These are phyloP conservation scores for Xylaria sp. DNA, from an alignment of 2,329 filamentous ascomycete genomes.

Conservation along the genomic window DNA sequence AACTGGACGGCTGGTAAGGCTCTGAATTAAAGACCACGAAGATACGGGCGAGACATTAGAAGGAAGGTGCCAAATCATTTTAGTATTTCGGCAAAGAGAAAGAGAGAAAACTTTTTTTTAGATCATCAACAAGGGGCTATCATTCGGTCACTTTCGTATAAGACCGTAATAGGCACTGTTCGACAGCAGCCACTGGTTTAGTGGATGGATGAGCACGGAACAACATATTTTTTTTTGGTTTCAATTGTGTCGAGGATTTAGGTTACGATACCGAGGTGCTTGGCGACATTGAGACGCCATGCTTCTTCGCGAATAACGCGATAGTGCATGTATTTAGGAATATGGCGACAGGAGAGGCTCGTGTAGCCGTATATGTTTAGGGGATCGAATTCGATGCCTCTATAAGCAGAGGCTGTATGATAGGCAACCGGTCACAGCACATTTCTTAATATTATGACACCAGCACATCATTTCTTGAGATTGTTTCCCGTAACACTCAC, in stretches of 20 bases:
- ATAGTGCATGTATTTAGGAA: background rate
- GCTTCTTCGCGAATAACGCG: background rate
- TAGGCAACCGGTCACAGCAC: background rate
- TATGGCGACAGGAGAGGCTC: background rate
- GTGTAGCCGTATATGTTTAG: background rate
- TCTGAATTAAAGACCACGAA: constrained; percentile 1
- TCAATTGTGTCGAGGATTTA: background rate
- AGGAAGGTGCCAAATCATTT: constrained; percentile 1
- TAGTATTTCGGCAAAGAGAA: constrained; percentile 2
- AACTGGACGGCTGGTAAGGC: constrained; percentile 9
- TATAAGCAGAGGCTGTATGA: background rate
- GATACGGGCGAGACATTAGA: constrained; percentile 1
- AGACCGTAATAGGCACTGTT: background rate
- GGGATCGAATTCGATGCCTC: background rate
- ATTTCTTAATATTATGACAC: background rate
- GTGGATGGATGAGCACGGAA: background rate
- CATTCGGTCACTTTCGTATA: background rate
- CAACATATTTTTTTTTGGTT: background rate
- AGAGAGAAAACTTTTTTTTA: background rate
- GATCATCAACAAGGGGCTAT: background rate
- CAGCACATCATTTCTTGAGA: background rate
- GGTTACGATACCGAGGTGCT: background rate
- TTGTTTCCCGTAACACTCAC: background rate
- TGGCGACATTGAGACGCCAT: background rate
- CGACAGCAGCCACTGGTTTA: background rate